phyloP scores from a whole-genome alignment of 225 moss, liverwort and hornwort genomes.

The Polytrichum formosum region DNA sequence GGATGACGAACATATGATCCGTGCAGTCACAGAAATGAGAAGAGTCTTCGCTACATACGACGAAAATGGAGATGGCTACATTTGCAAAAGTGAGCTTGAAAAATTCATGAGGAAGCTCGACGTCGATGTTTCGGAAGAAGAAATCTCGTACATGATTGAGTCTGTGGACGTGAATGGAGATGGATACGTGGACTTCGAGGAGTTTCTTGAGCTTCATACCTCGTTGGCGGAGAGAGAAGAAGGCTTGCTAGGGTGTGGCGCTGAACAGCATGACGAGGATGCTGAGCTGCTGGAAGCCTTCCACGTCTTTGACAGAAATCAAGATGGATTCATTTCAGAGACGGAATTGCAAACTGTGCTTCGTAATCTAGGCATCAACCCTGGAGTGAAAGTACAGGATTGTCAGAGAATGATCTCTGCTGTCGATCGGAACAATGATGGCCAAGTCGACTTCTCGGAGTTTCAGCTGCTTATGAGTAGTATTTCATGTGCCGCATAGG shows the following conservation, averaged over 20 bases:
- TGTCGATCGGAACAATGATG: slow-evolving; percentile 40
- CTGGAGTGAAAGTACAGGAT: slow-evolving; percentile 32
- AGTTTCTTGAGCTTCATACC: slow-evolving; percentile 35
- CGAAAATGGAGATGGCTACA: slow-evolving; percentile 25
- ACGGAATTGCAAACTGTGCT: slow-evolving; percentile 36
- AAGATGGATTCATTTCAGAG: slow-evolving; percentile 42
- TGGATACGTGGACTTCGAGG: slow-evolving; percentile 38
- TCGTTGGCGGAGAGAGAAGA: slow-evolving; percentile 10
- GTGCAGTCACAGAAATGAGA: not conserved
- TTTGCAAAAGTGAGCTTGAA: slow-evolving; percentile 24
- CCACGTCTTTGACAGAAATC: slow-evolving; percentile 35
- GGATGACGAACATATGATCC: not conserved
- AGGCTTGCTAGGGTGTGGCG: not conserved
- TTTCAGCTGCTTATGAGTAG: not conserved
- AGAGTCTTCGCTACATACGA: slow-evolving; percentile 28
- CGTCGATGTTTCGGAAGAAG: slow-evolving; percentile 24
- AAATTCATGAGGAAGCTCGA: slow-evolving; percentile 26
- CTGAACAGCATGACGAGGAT: slow-evolving; percentile 12
- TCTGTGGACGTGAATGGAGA: slow-evolving; percentile 23
- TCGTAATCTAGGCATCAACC: slow-evolving; percentile 26
- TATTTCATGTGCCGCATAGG: not conserved
- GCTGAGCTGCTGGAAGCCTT: slow-evolving; percentile 37
- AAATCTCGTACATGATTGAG: slow-evolving; percentile 17
- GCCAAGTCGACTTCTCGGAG: not conserved
- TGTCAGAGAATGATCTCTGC: slow-evolving; percentile 43